Evolutionary conservation across 192 early-diverging fungal species (phyloP).

Genomic region (Entomortierella lignicola): DNA sequence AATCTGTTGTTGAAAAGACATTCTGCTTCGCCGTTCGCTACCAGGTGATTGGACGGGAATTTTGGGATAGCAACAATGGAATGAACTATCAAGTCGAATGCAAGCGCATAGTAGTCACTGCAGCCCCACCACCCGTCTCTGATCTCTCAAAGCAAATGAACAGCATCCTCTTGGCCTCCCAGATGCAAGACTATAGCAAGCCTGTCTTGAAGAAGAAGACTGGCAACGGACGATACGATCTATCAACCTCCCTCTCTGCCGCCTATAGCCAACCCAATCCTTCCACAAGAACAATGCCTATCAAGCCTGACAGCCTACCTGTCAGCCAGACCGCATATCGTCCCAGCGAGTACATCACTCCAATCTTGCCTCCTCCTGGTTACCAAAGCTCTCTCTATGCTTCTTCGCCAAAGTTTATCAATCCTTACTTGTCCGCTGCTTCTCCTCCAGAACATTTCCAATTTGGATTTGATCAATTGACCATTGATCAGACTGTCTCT

Average conservation of each 20-base stretch:
- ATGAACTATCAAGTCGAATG: slow-evolving; percentile 82
- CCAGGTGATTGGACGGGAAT: slow-evolving; percentile 73
- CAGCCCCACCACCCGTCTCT: slow-evolving; percentile 2
- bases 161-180: slow-evolving; percentile 18
- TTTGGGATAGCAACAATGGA: slow-evolving; percentile 97
- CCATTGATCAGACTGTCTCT: slow-evolving; percentile 4
- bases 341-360: slow-evolving; percentile 52
- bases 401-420: slow-evolving; percentile 44
- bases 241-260: slow-evolving; percentile 23
- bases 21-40: slow-evolving; percentile 77
- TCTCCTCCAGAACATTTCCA: slow-evolving; percentile 47
- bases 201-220: slow-evolving; percentile 27
- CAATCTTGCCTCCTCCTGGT: slow-evolving; percentile 36
- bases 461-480: slow-evolving; percentile 32
- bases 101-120: slow-evolving; percentile 30
- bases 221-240: slow-evolving; percentile 20
- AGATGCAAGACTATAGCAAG: slow-evolving; percentile 18
- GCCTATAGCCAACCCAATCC: slow-evolving; percentile 23
- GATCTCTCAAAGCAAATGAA: slow-evolving; percentile 38
- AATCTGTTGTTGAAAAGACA: slow-evolving; percentile 53
- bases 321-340: slow-evolving; percentile 37
- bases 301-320: background rate
- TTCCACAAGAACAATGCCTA: background rate
- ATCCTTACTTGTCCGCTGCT: slow-evolving; percentile 19
- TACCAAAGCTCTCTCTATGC: slow-evolving; percentile 48